phyloP scores from a whole-genome alignment of 805 yeast genomes.

The Blastobotrys attinorum region DNA sequence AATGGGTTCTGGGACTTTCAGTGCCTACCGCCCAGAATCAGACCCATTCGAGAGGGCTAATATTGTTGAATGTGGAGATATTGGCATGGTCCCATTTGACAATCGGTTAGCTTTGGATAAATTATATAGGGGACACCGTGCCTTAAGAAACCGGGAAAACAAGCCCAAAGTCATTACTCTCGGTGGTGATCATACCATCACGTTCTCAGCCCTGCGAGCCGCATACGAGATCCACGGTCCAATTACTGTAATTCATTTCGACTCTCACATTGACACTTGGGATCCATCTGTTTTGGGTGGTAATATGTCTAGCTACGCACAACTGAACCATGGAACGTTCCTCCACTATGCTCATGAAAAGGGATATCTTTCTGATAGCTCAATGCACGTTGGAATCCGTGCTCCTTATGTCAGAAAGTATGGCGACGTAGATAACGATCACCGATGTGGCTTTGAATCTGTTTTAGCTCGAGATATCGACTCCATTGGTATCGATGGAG shows the following conservation, averaged over 20 bases:
- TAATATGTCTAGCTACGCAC: conserved; percentile 49
- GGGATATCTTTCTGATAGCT: conserved; percentile 43
- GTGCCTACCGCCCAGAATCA: conserved; percentile 45
- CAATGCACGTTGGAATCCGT: conserved; percentile 56
- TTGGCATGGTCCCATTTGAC: conserved; percentile 59
- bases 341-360: conserved; percentile 63
- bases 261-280: conserved; percentile 67
- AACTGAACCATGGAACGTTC: conserved; percentile 61
- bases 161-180: conserved; percentile 53
- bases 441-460: conserved; percentile 51
- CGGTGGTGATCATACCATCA: conserved; percentile 77
- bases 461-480: conserved; percentile 64
- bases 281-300: conserved; percentile 57
- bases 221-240: conserved; percentile 51
- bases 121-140: conserved; percentile 43
- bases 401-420: conserved; percentile 46
- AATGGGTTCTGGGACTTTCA: conserved; percentile 8
- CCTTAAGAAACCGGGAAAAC: conserved; percentile 26
- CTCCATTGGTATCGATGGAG: conserved; percentile 50
- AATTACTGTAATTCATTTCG: conserved; percentile 63
- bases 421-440: conserved; percentile 53
- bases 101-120: conserved; percentile 52
- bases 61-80: conserved; percentile 55
- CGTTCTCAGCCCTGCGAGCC: conserved; percentile 61
- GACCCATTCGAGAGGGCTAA: conserved; percentile 57